Evolutionary conservation across 768 basidiomycete genomes (phyloP).

Genomic region (Suillus lakei): DNA sequence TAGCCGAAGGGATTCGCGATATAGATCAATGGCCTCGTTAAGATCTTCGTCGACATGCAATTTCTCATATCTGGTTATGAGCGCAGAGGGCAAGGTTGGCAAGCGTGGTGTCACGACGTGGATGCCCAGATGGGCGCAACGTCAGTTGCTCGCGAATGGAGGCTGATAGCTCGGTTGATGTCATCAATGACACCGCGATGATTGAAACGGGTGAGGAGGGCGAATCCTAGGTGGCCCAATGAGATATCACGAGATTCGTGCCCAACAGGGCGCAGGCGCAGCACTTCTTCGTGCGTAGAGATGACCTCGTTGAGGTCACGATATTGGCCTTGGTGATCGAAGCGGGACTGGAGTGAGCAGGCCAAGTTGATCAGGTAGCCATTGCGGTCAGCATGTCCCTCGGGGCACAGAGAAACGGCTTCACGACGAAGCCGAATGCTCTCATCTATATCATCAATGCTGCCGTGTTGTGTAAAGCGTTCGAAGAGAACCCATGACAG

Average conservation of each 20-base stretch:
- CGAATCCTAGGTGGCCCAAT: slow-evolving; percentile 20
- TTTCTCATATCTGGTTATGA: slow-evolving; percentile 15
- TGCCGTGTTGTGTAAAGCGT: slow-evolving; percentile 9
- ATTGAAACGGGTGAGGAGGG: slow-evolving; percentile 21
- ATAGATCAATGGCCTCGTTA: slow-evolving; percentile 19
- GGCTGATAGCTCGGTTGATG: slow-evolving; percentile 17
- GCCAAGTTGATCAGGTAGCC: slow-evolving; percentile 16
- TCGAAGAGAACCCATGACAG: not conserved
- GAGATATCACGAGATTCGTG: slow-evolving; percentile 5
- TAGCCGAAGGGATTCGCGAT: slow-evolving; percentile 15
- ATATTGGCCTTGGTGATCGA: slow-evolving; percentile 11
- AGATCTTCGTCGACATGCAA: slow-evolving; percentile 17
- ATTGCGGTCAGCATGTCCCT: slow-evolving; percentile 11
- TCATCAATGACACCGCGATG: slow-evolving; percentile 16
- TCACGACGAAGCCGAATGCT: slow-evolving; percentile 7
- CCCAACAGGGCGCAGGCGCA: not conserved
- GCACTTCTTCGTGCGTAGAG: not conserved
- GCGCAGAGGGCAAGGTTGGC: slow-evolving; percentile 18
- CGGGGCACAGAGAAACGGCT: slow-evolving; percentile 17
- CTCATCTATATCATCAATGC: slow-evolving; percentile 14
- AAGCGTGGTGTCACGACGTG: slow-evolving; percentile 9
- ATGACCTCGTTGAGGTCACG: not conserved
- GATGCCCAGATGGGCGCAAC: slow-evolving; percentile 10
- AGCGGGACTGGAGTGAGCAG: slow-evolving; percentile 13
- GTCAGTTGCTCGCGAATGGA: slow-evolving; percentile 8